A percentile compares a stretch with the other conserved stretches of the same genome.
phyloP scores from a whole-genome alignment of 2,329 filamentous ascomycete genomes.

The Arachnomyces sp. region DNA sequence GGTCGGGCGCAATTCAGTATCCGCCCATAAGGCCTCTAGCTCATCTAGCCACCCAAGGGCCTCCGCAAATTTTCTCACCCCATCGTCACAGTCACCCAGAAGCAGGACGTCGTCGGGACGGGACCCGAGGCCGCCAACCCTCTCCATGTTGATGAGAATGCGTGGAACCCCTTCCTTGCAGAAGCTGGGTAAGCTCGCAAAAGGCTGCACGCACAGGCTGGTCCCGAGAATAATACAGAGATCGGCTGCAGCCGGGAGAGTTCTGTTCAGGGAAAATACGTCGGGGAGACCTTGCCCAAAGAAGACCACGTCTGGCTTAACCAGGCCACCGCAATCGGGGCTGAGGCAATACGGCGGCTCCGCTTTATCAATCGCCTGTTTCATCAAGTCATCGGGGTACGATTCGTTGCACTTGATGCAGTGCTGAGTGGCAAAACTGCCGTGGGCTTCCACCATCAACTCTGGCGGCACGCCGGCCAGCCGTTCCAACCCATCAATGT shows the following conservation, averaged over 20 bases:
- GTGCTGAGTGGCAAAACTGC: conserved; percentile 82
- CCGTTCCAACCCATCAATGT: conserved; percentile 92
- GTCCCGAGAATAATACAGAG: conserved; percentile 82
- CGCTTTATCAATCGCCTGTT: conserved; percentile 55
- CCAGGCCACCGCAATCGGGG: conserved; percentile 60
- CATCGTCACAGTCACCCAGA: conserved; percentile 73
- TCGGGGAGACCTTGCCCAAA: conserved; percentile 69
- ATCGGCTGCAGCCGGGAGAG: conserved; percentile 56
- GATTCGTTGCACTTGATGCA: conserved; percentile 77
- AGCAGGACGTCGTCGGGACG: conserved; percentile 76
- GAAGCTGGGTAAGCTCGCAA: conserved; percentile 67
- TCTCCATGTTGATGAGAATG: conserved; percentile 78
- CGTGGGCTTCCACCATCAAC: conserved; percentile 85
- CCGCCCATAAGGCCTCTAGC: conserved; percentile 66
- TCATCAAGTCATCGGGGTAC: conserved; percentile 69
- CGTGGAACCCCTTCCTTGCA: conserved; percentile 58
- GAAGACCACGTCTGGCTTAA: conserved; percentile 94
- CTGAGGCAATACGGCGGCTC: conserved; percentile 61
- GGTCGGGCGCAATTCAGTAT: conserved; percentile 51
- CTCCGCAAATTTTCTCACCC: conserved; percentile 68
- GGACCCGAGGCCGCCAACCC: conserved; percentile 68
- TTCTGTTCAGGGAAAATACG: conserved; percentile 53
- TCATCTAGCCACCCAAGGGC: conserved; percentile 80
- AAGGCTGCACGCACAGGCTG: conserved; percentile 78
- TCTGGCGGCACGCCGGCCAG: conserved; percentile 73